Evolutionary conservation across 2,329 filamentous ascomycete species (phyloP).

Genomic region (Fusarium falciforme): DNA sequence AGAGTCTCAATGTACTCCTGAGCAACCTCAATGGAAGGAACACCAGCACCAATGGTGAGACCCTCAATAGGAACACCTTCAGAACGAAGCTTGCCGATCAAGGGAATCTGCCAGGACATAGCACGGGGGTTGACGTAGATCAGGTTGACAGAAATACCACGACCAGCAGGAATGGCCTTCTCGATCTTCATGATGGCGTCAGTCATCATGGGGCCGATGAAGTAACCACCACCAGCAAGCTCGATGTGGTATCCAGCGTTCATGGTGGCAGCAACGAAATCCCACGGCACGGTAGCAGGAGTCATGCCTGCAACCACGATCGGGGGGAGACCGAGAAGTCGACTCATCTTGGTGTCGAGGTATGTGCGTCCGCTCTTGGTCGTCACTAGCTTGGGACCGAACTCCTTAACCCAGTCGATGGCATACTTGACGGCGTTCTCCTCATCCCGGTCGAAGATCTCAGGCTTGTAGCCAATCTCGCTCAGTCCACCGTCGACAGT

Average conservation of each 20-base stretch:
- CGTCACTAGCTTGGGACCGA: constrained; percentile 90
- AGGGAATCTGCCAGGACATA: constrained; percentile 92
- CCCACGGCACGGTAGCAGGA: constrained; percentile 87
- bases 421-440: constrained; percentile 95
- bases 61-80: constrained; percentile 93
- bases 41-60: constrained; percentile 91
- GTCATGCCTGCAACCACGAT: constrained; percentile 96
- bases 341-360: constrained; percentile 96
- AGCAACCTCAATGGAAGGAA: constrained; percentile 92
- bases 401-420: constrained; percentile 97
- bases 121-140: constrained; percentile 92
- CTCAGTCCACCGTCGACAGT: constrained; percentile 89
- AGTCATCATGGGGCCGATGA: constrained; percentile 84
- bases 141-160: constrained; percentile 88
- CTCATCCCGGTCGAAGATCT: constrained; percentile 96
- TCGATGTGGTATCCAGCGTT: constrained; percentile 96
- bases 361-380: constrained; percentile 90
- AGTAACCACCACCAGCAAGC: constrained; percentile 90
- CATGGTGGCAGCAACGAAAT: constrained; percentile 93
- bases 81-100: constrained; percentile 81
- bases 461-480: constrained; percentile 97
- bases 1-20: constrained; percentile 95
- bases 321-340: constrained; percentile 84
- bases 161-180: constrained; percentile 82
- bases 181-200: constrained; percentile 87